Base-by-base conservation (phyloP, 805 yeast species). In the Lipomyces sp. region DNA sequence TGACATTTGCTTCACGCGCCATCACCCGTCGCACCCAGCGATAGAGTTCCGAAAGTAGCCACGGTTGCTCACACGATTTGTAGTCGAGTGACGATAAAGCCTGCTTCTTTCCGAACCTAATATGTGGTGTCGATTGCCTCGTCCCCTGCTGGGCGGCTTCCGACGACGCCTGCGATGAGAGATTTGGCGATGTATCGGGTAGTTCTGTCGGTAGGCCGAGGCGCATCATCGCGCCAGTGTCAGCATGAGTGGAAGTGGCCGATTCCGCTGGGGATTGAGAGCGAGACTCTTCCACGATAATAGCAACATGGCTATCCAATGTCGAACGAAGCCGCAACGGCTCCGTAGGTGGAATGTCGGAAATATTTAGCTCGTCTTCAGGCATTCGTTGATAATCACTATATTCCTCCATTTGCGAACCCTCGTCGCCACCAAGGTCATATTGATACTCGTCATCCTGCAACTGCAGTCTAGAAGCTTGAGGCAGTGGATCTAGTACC, bases 161-260 rank as follows among this genome's bases (percentile, higher is more conserved):
- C 3, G 48, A 15, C 4, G 24, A 24, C 24, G 48, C 48, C n/a
- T 42, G 18, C n/a, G 48, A 42, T 42, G 48, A n/a, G 48, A 42
- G 48, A 13, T 32, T 53, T 10, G 56, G 37, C n/a, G 48, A 42
- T n/a, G 48, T 10, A 32, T 39, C 54, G 10, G 54, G 61, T 37
- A 58, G 30, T 34, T 13, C 34, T 11, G n/a, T 29, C n/a, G 69
- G 69, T 29, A 65, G 42, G 5, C 62, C 62, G 6, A 37, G 55
- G 1, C 65, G 58, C 11, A 53, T 34, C 69, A 65, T 62, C 11
- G 39, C 60, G 8, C 58, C 48, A 4, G 64, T 61, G 33, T 64
- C 64, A 8, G 64, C 68, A 29, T 60, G 64, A 10, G 65, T 64
- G n/a, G 68, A 64, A 6, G 68, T 62, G 4, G 68, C 61, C 53